Percentiles rank a stretch among this genome's conserved stretches.
Evolutionary conservation across 1,284 basidiomycete species (phyloP).

Genomic region (Ganoderma leucocontextum): DNA sequence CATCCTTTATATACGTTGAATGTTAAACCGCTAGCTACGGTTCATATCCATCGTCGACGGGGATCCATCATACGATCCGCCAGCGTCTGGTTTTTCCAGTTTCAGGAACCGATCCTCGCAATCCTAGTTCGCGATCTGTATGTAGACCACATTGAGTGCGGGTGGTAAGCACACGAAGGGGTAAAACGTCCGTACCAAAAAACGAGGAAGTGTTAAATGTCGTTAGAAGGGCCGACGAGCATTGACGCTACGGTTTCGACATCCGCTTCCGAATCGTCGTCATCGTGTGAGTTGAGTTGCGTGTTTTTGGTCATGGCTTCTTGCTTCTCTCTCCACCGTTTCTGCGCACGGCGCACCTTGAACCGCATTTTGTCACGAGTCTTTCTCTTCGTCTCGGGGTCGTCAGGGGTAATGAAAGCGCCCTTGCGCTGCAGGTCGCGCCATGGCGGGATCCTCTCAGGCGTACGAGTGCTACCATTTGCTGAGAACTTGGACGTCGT

Average conservation of each 20-base stretch:
- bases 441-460: slow-evolving; percentile 1
- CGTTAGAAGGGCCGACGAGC: neutral
- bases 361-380: neutral
- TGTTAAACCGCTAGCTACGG: neutral
- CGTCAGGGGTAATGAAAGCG: neutral
- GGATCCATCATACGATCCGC: slow-evolving; percentile 1
- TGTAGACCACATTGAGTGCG: neutral
- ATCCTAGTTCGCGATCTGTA: neutral
- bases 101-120: neutral
- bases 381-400: slow-evolving; percentile 2
- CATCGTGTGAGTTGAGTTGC: neutral
- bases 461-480: neutral
- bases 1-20: neutral
- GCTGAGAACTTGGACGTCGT: neutral
- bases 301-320: neutral
- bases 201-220: neutral
- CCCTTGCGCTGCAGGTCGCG: slow-evolving; percentile 2
- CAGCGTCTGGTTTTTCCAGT: slow-evolving; percentile 1
- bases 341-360: slow-evolving; percentile 1
- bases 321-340: slow-evolving; percentile 1
- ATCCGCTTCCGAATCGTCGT: neutral
- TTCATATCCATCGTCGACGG: neutral
- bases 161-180: neutral
- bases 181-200: neutral
- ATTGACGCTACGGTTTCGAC: neutral